phyloP scores from a whole-genome alignment of 2,329 filamentous ascomycete species.

The Rutstroemia sydowiana region DNA sequence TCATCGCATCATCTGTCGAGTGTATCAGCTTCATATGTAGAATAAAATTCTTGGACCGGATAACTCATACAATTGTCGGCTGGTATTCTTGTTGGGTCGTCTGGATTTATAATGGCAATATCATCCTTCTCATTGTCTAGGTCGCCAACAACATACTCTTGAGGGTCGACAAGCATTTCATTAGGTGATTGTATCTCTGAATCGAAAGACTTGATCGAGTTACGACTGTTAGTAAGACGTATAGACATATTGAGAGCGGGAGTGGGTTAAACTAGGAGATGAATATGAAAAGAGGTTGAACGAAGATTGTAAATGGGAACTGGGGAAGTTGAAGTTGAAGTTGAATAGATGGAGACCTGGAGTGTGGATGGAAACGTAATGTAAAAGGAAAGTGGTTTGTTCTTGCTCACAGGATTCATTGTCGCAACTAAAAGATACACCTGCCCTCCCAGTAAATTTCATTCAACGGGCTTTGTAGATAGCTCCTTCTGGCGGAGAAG shows the following conservation, averaged over 20 bases:
- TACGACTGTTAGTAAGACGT: background rate
- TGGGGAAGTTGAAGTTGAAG: background rate
- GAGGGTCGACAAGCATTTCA: constrained; percentile 28
- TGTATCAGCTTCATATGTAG: constrained; percentile 16
- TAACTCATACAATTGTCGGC: constrained; percentile 34
- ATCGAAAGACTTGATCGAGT: constrained; percentile 20
- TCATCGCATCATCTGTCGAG: constrained; percentile 72
- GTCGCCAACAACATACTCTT: constrained; percentile 25
- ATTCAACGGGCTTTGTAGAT: background rate
- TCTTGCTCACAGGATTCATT: constrained; percentile 15
- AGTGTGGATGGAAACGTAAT: background rate
- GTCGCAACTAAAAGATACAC: constrained; percentile 1
- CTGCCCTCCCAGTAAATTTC: background rate
- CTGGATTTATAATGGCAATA: constrained; percentile 34
- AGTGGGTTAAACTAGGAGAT: background rate
- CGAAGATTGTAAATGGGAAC: background rate
- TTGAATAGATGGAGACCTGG: background rate
- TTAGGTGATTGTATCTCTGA: constrained; percentile 27
- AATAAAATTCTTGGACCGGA: background rate
- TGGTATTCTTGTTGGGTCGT: constrained; percentile 22
- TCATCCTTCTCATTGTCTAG: constrained; percentile 33
- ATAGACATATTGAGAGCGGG: background rate
- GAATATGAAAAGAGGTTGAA: background rate
- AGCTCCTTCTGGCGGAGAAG: background rate
- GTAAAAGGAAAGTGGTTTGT: background rate